These are phyloP conservation scores for Pisolithus tinctorius DNA, from an alignment of 768 basidiomycete genomes.

Conservation along the genomic window DNA sequence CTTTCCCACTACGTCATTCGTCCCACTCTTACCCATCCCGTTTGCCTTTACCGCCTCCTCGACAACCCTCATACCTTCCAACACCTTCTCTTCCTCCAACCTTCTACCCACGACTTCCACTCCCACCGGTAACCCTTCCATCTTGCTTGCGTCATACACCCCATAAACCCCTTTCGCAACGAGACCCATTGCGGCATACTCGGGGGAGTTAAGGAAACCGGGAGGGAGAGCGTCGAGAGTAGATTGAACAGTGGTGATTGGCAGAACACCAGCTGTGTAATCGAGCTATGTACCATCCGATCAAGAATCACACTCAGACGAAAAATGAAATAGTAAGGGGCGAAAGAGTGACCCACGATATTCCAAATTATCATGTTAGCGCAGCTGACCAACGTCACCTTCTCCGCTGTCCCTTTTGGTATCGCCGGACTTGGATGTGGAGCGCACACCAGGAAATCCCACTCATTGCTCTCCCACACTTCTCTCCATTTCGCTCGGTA, in stretches of 20 bases:
- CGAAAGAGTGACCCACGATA: constrained; percentile 26
- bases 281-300: constrained; percentile 35
- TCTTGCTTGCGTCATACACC: constrained; percentile 52
- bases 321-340: not conserved
- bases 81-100: constrained; percentile 67
- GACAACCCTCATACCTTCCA: constrained; percentile 63
- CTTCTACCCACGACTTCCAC: constrained; percentile 58
- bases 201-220: constrained; percentile 19
- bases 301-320: not conserved
- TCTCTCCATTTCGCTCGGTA: constrained; percentile 29
- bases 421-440: constrained; percentile 35
- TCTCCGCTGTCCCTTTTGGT: constrained; percentile 28
- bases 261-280: constrained; percentile 52
- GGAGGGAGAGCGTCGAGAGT: constrained; percentile 33
- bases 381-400: constrained; percentile 28
- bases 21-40: constrained; percentile 1
- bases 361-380: constrained; percentile 37
- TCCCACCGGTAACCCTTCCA: constrained; percentile 64
- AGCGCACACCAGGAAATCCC: constrained; percentile 36
- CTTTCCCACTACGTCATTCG: no score
- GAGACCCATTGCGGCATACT: constrained; percentile 31
- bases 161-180: constrained; percentile 42
- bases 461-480: constrained; percentile 30
- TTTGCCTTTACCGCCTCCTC: constrained; percentile 24
- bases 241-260: constrained; percentile 47